Percentiles rank a stretch among this genome's conserved stretches.
Evolutionary conservation across 495 filamentous ascomycete genomes (phyloP).

Genomic region (Trichodelitschia bisporula): DNA sequence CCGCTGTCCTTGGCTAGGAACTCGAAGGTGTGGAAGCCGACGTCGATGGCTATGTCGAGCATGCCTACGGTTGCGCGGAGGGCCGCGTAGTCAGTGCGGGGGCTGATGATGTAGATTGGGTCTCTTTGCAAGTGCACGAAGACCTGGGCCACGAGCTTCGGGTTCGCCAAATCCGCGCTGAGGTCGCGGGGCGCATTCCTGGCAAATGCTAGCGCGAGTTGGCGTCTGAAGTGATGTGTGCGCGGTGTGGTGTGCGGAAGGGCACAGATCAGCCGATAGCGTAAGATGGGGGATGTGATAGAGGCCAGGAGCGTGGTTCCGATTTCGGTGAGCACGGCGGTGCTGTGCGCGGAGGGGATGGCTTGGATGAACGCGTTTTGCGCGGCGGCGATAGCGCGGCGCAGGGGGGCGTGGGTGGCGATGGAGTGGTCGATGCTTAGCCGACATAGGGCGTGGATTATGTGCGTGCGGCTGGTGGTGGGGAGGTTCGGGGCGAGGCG

Average conservation of each 20-base stretch:
- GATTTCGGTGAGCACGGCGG: constrained; percentile 15
- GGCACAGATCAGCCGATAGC: constrained; percentile 31
- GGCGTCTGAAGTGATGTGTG: constrained; percentile 35
- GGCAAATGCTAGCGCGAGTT: constrained; percentile 44
- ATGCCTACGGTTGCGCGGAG: constrained; percentile 38
- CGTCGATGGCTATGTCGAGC: constrained; percentile 50
- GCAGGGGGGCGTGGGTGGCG: neutral
- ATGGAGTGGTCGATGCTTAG: neutral
- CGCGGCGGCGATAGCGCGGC: constrained; percentile 6
- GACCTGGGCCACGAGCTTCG: constrained; percentile 5
- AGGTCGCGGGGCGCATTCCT: constrained; percentile 20
- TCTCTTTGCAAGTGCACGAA: constrained; percentile 4
- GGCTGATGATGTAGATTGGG: constrained; percentile 21
- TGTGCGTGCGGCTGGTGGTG: too few relatives aligned
- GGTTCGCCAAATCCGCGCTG: constrained; percentile 12
- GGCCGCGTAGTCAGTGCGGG: constrained; percentile 37
- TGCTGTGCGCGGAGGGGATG: neutral
- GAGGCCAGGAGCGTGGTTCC: constrained; percentile 29
- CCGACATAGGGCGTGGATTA: too few relatives aligned
- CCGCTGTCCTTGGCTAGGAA: constrained; percentile 5
- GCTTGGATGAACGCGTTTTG: neutral
- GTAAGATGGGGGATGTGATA: too few relatives aligned
- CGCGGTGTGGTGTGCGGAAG: constrained; percentile 16
- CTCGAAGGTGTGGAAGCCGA: constrained; percentile 24
- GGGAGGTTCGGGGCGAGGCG: constrained; percentile 6